Conservation (phyloP, 805 yeast genomes). For the Wickerhamiella azymoides region DNA sequence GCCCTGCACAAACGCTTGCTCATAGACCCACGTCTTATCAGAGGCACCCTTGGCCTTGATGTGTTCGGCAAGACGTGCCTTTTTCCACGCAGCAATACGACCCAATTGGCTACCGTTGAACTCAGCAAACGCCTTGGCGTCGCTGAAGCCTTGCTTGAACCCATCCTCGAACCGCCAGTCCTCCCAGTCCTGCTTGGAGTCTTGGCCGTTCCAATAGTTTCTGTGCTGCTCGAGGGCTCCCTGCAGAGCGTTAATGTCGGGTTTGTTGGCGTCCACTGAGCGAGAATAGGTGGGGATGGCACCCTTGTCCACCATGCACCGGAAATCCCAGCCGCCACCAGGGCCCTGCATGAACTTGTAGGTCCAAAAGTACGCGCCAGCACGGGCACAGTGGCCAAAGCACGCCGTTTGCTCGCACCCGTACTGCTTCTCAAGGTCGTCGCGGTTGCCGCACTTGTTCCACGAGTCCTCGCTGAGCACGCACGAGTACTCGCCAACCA, state of each 20-base stretch:
- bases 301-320: constrained; percentile 56
- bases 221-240: constrained; percentile 35
- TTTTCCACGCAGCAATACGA: constrained; percentile 53
- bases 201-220: constrained; percentile 53
- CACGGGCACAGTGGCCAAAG: constrained; percentile 39
- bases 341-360: constrained; percentile 73
- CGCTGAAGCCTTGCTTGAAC: constrained; percentile 60
- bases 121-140: constrained; percentile 51
- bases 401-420: constrained; percentile 43
- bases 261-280: constrained; percentile 1
- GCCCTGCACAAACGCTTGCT: constrained; percentile 68
- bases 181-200: constrained; percentile 50
- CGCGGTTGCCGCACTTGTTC: constrained; percentile 41
- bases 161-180: constrained; percentile 76
- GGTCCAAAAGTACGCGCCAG: constrained; percentile 86
- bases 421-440: constrained; percentile 41
- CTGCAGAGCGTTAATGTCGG: constrained; percentile 28
- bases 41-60: constrained; percentile 38
- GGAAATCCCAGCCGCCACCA: constrained; percentile 96
- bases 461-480: constrained; percentile 69
- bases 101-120: constrained; percentile 65
- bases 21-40: constrained; percentile 71
- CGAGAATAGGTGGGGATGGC: constrained; percentile 30
- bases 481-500: constrained; percentile 86
- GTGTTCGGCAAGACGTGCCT: constrained; percentile 51